Percentiles rank a stretch among this genome's conserved stretches.
Conservation (phyloP, 2,329 filamentous ascomycete genomes). For the Coniochaeta sp. region DNA sequence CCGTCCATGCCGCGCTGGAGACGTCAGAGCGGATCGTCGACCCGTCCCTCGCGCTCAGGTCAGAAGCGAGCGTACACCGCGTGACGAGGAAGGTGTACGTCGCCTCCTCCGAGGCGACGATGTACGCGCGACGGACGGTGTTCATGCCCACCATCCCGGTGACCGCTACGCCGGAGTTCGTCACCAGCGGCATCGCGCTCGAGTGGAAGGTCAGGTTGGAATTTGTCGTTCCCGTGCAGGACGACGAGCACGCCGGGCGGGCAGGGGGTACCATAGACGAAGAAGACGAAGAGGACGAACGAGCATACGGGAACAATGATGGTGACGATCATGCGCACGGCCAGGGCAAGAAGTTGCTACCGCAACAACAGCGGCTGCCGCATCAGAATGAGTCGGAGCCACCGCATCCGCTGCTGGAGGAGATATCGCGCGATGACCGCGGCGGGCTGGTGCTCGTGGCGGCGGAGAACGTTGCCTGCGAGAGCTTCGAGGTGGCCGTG, state of each 20-base stretch:
- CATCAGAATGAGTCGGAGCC: neutral
- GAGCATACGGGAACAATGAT: constrained; percentile 8
- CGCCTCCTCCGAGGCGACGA: constrained; percentile 69
- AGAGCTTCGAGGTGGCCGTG: constrained; percentile 86
- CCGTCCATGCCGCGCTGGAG: constrained; percentile 76
- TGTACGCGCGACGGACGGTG: constrained; percentile 71
- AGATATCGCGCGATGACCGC: constrained; percentile 70
- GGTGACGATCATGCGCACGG: neutral
- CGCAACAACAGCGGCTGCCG: neutral
- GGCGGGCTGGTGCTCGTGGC: constrained; percentile 68
- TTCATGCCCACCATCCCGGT: constrained; percentile 81
- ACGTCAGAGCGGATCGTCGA: constrained; percentile 81
- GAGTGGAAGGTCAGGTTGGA: constrained; percentile 88
- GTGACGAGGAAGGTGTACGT: constrained; percentile 79
- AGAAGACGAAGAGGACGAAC: constrained; percentile 23
- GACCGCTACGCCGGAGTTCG: constrained; percentile 79
- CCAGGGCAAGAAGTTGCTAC: neutral
- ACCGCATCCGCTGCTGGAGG: constrained; percentile 60
- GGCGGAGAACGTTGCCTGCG: constrained; percentile 69
- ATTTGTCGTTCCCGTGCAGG: constrained; percentile 71
- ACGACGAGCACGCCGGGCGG: constrained; percentile 10
- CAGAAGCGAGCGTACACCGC: constrained; percentile 75
- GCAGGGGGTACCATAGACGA: constrained; percentile 13
- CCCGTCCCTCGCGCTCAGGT: constrained; percentile 71
- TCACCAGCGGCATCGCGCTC: constrained; percentile 79